Conservation (phyloP, 768 basidiomycete genomes). For the Suillus fuscotomentosus region DNA sequence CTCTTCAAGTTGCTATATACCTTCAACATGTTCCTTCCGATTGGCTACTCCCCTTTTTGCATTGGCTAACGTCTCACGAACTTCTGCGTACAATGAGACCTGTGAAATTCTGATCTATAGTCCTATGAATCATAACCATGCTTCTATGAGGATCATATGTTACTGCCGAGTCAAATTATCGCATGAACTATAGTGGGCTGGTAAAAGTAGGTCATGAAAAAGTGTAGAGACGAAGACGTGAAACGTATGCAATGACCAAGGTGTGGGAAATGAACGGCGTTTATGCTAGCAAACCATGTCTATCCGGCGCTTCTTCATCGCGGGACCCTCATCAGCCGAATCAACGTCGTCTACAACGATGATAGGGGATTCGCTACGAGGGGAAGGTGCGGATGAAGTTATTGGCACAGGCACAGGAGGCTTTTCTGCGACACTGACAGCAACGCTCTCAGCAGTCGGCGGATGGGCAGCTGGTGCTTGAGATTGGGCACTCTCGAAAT, state of each 20-base stretch:
- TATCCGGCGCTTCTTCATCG: slow-evolving; percentile 51
- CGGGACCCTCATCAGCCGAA: slow-evolving; percentile 49
- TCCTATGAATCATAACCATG: not conserved
- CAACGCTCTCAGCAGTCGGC: slow-evolving; percentile 18
- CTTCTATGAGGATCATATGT: slow-evolving; percentile 5
- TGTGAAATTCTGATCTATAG: not conserved
- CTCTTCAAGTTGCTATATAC: not conserved
- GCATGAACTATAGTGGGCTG: slow-evolving; percentile 5
- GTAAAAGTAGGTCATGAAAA: not conserved
- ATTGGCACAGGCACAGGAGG: slow-evolving; percentile 35
- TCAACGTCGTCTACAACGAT: slow-evolving; percentile 60
- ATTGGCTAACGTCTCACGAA: not conserved
- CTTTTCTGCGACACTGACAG: slow-evolving; percentile 16
- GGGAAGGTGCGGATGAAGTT: slow-evolving; percentile 11
- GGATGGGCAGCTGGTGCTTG: not conserved
- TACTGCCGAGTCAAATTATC: slow-evolving; percentile 3
- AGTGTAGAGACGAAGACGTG: not conserved
- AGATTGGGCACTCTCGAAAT: slow-evolving; percentile 2
- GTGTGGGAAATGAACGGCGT: not conserved
- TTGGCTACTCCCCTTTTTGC: not conserved
- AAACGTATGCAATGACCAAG: not conserved
- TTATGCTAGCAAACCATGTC: slow-evolving; percentile 10
- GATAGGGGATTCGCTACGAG: slow-evolving; percentile 47
- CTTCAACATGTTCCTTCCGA: not conserved
- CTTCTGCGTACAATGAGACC: not conserved